Base-by-base conservation (phyloP, 176 grass and related monocot species). In the Canna indica region DNA sequence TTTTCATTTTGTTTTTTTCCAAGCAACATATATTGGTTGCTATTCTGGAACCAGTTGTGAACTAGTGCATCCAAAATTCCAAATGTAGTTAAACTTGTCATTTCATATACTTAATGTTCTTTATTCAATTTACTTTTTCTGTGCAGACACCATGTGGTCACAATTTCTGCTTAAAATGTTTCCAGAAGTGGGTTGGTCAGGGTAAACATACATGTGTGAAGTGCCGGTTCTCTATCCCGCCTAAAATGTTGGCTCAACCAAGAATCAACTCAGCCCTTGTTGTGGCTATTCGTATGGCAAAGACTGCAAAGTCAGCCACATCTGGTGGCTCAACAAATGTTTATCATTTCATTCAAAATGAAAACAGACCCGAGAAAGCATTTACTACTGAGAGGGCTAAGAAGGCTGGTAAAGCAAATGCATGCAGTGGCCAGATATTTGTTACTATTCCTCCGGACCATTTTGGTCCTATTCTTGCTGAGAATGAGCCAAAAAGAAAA, bases 111-210 rank as follows among this genome's bases (percentile, higher is more conserved):
- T 3, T 66, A 2, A 24, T 66, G 20, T 30, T 66, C 48, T 60
- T 12, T 12, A 17, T 32, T 78, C 41, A 4, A 11, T 44, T 44
- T 44, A 44, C 13, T 44, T 65, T 75, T 47, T 64, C 35, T n/a
- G 67, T 73, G 29, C 78, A 97, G 94, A 92, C 94, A 15, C 88
- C 94, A 1, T 97, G 89, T 54, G 89, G 86, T 20, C 94, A 97
- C 59, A 97, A 90, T 68, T 97, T 92, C 79, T 97, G 94, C 75
- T 68, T 97, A 72, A 97, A 90, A 68, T 92, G 89, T 77, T 97
- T 97, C 60, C 72, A 90, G 15, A 92, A 85, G 70, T 92, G 89
- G 94, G 71, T 92, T 7, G 59, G 73, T 15, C 81, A 64, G 38
- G 69, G 81, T 26, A 97, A 97, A 72, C 77, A 13, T 45, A 85